Percentiles rank a stretch among this genome's conserved stretches.
These are phyloP conservation scores for Chytriomyces sp. DNA, from an alignment of 192 early-diverging fungal species.

Conservation along the genomic window DNA sequence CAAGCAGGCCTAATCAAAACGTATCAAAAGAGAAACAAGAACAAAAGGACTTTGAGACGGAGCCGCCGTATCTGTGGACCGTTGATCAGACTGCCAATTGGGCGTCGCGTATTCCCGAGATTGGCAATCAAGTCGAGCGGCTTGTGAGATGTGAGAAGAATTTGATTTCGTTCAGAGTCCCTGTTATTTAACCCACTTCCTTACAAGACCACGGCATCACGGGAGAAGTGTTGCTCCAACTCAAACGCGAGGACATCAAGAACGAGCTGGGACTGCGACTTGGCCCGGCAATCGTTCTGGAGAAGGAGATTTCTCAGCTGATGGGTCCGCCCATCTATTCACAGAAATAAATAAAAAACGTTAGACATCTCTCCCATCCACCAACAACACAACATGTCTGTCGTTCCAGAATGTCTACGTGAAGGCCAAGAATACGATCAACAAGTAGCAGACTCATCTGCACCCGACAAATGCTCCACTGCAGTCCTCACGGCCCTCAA, in stretches of 20 bases:
- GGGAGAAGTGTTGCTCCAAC: not conserved
- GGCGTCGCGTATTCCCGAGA: not conserved
- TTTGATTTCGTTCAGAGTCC: not conserved
- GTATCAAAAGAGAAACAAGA: too few relatives aligned
- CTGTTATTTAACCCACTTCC: not conserved
- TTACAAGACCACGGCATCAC: not conserved
- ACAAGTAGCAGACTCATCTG: too few relatives aligned
- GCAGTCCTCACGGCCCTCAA: too few relatives aligned
- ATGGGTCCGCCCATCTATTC: not conserved
- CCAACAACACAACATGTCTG: too few relatives aligned
- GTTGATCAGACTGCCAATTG: not conserved
- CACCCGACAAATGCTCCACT: too few relatives aligned
- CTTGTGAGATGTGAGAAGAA: not conserved
- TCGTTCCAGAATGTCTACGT: too few relatives aligned
- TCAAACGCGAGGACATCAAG: not conserved
- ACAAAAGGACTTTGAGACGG: too few relatives aligned
- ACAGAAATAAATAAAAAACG: too few relatives aligned
- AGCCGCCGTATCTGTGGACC: not conserved
- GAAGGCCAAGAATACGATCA: too few relatives aligned
- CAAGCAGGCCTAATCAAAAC: too few relatives aligned
- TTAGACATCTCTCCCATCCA: too few relatives aligned
- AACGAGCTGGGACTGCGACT: not conserved
- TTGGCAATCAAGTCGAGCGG: not conserved
- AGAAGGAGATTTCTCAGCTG: not conserved
- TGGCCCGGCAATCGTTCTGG: not conserved